Evolutionary conservation across 108 stramenopile genomes (phyloP).

Genomic region (Nitzschia putrida): DNA sequence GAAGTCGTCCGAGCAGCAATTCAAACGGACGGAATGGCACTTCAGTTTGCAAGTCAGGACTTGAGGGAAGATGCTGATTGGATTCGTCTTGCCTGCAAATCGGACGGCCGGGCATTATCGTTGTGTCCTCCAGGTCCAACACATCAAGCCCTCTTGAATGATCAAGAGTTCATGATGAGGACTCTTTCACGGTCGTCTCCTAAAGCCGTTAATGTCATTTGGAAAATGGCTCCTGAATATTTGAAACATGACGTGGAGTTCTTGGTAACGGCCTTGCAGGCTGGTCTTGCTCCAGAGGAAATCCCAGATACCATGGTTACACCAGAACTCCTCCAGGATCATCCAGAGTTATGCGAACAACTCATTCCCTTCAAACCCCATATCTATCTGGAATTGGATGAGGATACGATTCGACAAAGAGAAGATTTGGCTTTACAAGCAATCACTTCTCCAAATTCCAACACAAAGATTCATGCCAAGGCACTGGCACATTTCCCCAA

Average conservation of each 20-base stretch:
- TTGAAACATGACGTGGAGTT: slow-evolving; percentile 27
- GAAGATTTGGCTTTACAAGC: no score
- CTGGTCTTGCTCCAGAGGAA: slow-evolving; percentile 32
- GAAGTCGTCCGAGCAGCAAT: slow-evolving; percentile 33
- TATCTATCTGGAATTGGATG: no score
- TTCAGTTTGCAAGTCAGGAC: slow-evolving; percentile 32
- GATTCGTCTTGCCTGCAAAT: slow-evolving; percentile 28
- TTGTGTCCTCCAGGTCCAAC: slow-evolving; percentile 40
- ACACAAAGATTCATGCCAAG: no score
- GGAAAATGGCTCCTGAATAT: slow-evolving; percentile 1
- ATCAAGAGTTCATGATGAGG: slow-evolving; percentile 37
- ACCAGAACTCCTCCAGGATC: slow-evolving; percentile 8
- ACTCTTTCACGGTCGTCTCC: slow-evolving; percentile 7
- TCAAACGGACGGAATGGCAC: slow-evolving; percentile 27
- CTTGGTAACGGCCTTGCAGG: slow-evolving; percentile 24
- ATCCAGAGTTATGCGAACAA: slow-evolving; percentile 12
- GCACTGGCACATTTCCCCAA: no score
- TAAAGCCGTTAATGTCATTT: slow-evolving; percentile 33
- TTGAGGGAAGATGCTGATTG: slow-evolving; percentile 26
- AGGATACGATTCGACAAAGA: no score
- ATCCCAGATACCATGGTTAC: slow-evolving; percentile 24
- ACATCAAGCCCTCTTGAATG: background rate
- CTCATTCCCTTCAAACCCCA: slow-evolving; percentile 20
- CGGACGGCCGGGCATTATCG: slow-evolving; percentile 31
- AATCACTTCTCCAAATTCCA: no score